Base-by-base conservation (phyloP, 805 yeast species). In the Saccharomycopsis sp. region DNA sequence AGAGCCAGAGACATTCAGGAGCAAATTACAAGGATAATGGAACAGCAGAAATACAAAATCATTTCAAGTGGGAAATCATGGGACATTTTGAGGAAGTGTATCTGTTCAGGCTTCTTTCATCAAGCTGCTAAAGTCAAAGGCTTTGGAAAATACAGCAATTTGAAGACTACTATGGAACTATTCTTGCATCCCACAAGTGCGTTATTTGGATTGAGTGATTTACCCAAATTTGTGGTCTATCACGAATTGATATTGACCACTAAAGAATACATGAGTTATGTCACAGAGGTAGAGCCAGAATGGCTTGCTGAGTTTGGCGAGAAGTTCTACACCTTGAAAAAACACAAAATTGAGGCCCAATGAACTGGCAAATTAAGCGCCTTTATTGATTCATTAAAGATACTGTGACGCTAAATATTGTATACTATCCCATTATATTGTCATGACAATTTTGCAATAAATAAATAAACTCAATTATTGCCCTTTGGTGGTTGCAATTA, bases 181-280 rank as follows among this genome's bases (percentile, higher is more conserved):
- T 80, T 84, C 55, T 78, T 92, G 59, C 97, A 92, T 68, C 99
- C 99, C 1, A 87, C 96, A 1, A 87, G 95, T 60, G 73, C 90
- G 2, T 69, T 92, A 18, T 82, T 79, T 66, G 78, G 79, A 15
- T 73, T 73, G 58, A 79, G 78, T 41, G 74, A 73, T 58, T 77
- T 75, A 48, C 88, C 92, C 12, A 92, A 87, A 60, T 89, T 89
- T 71, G 86, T 91, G 51, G 70, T 92, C 7, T 91, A 89, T 66
- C 91, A 91, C 66, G 87, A 91, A 34, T 76, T 91, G 55, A 80
- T 91, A 34, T 76, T 90, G 63, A 92, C 99, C 0, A 80, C 87
- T 15, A 84, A 84, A 66, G 98, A 92, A 75, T 94, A 88, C 67
- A 90, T 92, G 97, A 87, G 94, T 57, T 90, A 90, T 64, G 84